These are phyloP conservation scores for Aureobasidium sp. DNA, from an alignment of 2,329 filamentous ascomycete genomes.

Conservation along the genomic window DNA sequence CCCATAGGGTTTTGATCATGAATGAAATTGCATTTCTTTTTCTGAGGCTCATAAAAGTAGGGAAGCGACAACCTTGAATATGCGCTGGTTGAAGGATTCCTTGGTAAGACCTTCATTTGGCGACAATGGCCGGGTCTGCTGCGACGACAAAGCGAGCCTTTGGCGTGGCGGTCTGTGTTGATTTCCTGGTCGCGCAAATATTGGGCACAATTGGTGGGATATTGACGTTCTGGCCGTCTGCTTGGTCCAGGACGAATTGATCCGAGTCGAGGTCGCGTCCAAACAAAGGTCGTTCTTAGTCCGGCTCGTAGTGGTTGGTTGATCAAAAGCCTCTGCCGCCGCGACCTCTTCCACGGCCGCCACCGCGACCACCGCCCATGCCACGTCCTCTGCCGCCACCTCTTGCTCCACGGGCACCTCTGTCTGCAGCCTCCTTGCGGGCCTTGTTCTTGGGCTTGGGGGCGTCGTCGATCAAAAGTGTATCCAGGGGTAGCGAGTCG, in stretches of 20 bases:
- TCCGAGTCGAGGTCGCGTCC: neutral
- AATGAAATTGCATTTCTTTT: conserved; percentile 8
- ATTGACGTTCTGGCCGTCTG: neutral
- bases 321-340: conserved; percentile 20
- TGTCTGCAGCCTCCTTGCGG: conserved; percentile 66
- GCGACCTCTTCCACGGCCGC: conserved; percentile 30
- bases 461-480: conserved; percentile 88
- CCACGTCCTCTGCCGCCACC: conserved; percentile 38
- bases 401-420: conserved; percentile 40
- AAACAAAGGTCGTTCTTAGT: neutral
- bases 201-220: neutral
- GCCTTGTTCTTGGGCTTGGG: conserved; percentile 99
- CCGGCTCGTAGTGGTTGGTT: neutral
- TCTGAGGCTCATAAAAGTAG: conserved; percentile 3
- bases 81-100: neutral
- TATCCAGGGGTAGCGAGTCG: conserved; percentile 90
- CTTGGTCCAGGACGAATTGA: neutral
- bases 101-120: neutral
- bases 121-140: neutral
- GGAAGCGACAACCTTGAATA: neutral
- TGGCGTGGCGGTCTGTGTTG: neutral
- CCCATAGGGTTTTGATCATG: neutral
- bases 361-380: conserved; percentile 22
- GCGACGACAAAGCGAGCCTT: neutral
- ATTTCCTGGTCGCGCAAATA: neutral